Percentiles rank a stretch among this genome's conserved stretches.
Conservation (phyloP, 441 rosid species). For the Erodium trifolium region DNA sequence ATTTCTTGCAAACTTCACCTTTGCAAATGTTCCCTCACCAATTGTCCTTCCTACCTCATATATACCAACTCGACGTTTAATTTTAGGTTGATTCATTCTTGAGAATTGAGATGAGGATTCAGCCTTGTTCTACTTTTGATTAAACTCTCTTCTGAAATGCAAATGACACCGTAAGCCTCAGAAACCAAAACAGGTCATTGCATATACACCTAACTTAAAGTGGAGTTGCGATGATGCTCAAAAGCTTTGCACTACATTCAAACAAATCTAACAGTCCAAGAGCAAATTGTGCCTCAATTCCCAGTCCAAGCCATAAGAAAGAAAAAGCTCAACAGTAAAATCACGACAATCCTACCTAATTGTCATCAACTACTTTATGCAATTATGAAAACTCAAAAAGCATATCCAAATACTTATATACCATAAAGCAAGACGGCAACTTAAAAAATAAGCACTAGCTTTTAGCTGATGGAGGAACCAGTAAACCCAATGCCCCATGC, state of each 20-base stretch:
- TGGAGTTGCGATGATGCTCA: background rate
- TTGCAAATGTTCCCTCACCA: constrained; percentile 95
- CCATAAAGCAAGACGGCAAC: background rate
- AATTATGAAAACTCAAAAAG: background rate
- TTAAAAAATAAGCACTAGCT: background rate
- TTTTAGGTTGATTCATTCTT: constrained; percentile 69
- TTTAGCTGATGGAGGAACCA: background rate
- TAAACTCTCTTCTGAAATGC: constrained; percentile 23
- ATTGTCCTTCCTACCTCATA: constrained; percentile 93
- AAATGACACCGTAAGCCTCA: constrained; percentile 1
- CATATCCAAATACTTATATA: background rate
- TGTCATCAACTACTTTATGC: background rate
- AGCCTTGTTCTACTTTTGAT: constrained; percentile 15
- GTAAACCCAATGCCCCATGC: background rate
- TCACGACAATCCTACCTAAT: background rate
- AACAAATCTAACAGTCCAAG: background rate
- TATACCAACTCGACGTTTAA: constrained; percentile 77
- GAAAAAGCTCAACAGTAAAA: background rate
- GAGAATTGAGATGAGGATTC: constrained; percentile 17
- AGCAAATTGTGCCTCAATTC: background rate
- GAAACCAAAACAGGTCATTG: background rate
- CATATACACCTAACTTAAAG: background rate
- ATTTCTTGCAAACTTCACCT: constrained; percentile 87
- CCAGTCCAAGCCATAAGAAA: background rate
- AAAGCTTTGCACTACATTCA: background rate